phyloP scores from a whole-genome alignment of 1,284 basidiomycete species.

The Ustilago cynodontis region DNA sequence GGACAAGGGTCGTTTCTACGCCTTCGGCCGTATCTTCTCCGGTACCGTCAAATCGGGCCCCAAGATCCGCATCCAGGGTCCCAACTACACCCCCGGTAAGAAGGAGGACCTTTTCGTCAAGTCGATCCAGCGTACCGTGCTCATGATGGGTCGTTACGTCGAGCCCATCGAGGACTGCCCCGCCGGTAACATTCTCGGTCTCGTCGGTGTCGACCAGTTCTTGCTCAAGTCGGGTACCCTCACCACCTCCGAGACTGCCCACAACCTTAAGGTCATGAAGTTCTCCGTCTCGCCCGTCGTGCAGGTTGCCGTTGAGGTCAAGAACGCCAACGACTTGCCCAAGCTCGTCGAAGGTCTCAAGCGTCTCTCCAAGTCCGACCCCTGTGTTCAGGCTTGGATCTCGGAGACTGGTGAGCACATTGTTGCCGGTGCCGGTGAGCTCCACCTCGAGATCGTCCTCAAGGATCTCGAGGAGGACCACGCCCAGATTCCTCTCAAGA shows the following conservation, averaged over 20 bases:
- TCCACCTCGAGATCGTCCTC: slow-evolving; percentile 99
- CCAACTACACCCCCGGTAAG: slow-evolving; percentile 98
- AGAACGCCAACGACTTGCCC: slow-evolving; percentile 98
- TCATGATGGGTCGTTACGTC: slow-evolving; percentile 99
- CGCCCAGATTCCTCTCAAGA: slow-evolving; percentile 98
- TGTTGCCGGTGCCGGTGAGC: slow-evolving; percentile 98
- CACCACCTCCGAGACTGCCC: slow-evolving; percentile 96
- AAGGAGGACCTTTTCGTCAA: slow-evolving; percentile 99
- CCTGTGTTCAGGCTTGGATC: slow-evolving; percentile 98
- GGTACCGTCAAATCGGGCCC: slow-evolving; percentile 97
- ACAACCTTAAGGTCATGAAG: slow-evolving; percentile 99
- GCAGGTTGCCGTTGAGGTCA: slow-evolving; percentile 98
- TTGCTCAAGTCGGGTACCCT: slow-evolving; percentile 97
- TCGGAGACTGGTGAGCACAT: slow-evolving; percentile 95
- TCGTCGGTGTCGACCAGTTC: slow-evolving; percentile 99
- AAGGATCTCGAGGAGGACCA: slow-evolving; percentile 99
- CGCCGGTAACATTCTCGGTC: slow-evolving; percentile 97
- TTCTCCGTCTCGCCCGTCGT: slow-evolving; percentile 94
- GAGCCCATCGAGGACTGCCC: slow-evolving; percentile 99
- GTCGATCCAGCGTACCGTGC: slow-evolving; percentile 96
- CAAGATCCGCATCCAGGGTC: slow-evolving; percentile 99
- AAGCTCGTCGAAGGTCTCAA: slow-evolving; percentile 99
- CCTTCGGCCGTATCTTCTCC: slow-evolving; percentile 99
- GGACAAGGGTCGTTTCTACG: slow-evolving; percentile 99
- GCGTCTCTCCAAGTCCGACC: slow-evolving; percentile 99